Evolutionary conservation across 2,329 filamentous ascomycete genomes (phyloP).

Genomic region (Beauveria pseudobassiana): DNA sequence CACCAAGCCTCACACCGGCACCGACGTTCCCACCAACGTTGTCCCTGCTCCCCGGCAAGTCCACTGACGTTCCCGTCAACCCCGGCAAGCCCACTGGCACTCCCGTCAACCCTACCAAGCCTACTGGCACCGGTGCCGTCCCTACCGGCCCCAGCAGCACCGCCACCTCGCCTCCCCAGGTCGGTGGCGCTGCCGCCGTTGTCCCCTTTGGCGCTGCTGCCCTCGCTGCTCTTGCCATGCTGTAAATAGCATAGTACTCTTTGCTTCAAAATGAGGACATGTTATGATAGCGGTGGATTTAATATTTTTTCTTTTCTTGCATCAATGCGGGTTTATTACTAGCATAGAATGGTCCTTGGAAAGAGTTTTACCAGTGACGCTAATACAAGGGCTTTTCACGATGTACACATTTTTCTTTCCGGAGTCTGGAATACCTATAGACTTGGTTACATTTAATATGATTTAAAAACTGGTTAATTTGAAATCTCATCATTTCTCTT

Average conservation of each 20-base stretch:
- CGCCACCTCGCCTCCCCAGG: conserved; percentile 51
- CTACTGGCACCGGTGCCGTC: conserved; percentile 62
- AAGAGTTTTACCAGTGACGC: neutral
- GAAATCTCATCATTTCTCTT: neutral
- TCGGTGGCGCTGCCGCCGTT: conserved; percentile 1
- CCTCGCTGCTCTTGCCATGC: conserved; percentile 8
- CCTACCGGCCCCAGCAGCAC: conserved; percentile 45
- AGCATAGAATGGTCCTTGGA: conserved; percentile 7
- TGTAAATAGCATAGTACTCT: conserved; percentile 12
- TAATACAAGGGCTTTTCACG: conserved; percentile 9
- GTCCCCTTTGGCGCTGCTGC: conserved; percentile 10
- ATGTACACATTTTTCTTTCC: conserved; percentile 5
- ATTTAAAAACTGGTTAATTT: neutral
- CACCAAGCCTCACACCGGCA: conserved; percentile 49
- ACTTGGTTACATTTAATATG: conserved; percentile 10
- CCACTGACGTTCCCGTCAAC: too few species aligned
- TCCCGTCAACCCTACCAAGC: conserved; percentile 49
- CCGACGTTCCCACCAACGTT: conserved; percentile 13
- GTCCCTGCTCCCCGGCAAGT: too few species aligned
- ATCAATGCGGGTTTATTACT: neutral
- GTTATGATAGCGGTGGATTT: conserved; percentile 11
- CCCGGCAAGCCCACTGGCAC: too few species aligned
- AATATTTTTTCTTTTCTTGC: conserved; percentile 1
- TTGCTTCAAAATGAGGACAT: conserved; percentile 10
- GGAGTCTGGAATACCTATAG: conserved; percentile 12